phyloP scores from a whole-genome alignment of 2,329 filamentous ascomycete species.

The Claviceps purpurea region DNA sequence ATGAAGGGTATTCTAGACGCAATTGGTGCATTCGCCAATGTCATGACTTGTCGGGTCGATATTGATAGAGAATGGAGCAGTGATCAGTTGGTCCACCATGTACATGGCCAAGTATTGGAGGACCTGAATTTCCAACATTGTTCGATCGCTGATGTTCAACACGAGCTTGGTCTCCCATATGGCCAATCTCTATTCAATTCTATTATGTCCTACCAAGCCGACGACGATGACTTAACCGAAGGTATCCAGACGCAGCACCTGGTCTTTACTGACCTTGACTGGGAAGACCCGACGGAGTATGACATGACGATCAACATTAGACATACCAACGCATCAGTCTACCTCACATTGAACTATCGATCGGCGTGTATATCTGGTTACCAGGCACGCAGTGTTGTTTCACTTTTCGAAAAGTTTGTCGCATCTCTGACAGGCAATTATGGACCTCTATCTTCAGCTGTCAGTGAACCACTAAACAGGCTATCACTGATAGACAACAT shows the following conservation, averaged over 20 bases:
- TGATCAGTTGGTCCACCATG: neutral
- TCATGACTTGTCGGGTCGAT: slow-evolving; percentile 7
- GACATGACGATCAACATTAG: slow-evolving; percentile 12
- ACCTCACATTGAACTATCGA: slow-evolving; percentile 1
- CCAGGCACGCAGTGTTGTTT: neutral
- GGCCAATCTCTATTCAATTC: slow-evolving; percentile 18
- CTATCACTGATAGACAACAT: neutral
- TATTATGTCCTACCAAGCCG: slow-evolving; percentile 18
- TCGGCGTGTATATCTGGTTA: neutral
- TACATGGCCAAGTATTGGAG: slow-evolving; percentile 31
- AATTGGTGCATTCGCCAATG: slow-evolving; percentile 7
- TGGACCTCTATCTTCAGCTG: neutral
- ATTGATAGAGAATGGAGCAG: slow-evolving; percentile 11
- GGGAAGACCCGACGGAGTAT: slow-evolving; percentile 14
- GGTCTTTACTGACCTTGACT: slow-evolving; percentile 4
- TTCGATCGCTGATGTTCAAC: slow-evolving; percentile 33
- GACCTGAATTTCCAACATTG: slow-evolving; percentile 35
- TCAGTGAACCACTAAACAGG: neutral
- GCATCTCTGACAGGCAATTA: neutral
- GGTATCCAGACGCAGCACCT: neutral
- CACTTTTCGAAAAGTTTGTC: slow-evolving; percentile 1
- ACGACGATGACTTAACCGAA: neutral
- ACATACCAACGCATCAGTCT: neutral
- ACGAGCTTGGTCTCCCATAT: slow-evolving; percentile 12
- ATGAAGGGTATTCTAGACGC: slow-evolving; percentile 3